Conservation (phyloP, 306 rosid genomes). For the Cercis canadensis region DNA sequence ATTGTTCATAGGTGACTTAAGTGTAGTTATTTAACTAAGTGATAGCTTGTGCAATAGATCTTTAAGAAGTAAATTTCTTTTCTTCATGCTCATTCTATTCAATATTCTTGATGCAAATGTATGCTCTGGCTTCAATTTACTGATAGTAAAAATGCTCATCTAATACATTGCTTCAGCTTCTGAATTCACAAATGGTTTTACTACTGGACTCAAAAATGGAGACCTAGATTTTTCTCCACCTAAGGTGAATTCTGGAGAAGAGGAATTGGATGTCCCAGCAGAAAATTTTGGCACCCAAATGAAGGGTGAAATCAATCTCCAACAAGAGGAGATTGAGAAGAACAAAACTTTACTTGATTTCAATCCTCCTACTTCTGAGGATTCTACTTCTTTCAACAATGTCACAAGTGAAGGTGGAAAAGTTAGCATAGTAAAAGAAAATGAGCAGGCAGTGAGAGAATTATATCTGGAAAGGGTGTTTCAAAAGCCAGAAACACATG, state of each 20-base stretch:
- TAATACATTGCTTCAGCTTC: neutral
- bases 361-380: slow-evolving; percentile 28
- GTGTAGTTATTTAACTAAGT: neutral
- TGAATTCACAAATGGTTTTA: slow-evolving; percentile 6
- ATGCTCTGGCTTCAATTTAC: neutral
- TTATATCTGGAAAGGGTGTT: slow-evolving; percentile 57
- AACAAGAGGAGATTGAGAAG: slow-evolving; percentile 14
- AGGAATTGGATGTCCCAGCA: neutral
- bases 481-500: slow-evolving; percentile 60
- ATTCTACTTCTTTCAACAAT: slow-evolving; percentile 27
- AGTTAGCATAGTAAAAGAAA: slow-evolving; percentile 35
- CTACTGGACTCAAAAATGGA: slow-evolving; percentile 28
- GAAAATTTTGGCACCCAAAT: neutral
- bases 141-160: neutral
- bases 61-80: neutral
- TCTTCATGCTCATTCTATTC: neutral
- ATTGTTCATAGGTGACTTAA: too few relatives aligned
- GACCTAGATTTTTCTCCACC: slow-evolving; percentile 19
- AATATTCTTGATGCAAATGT: neutral
- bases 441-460: slow-evolving; percentile 41
- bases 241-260: neutral
- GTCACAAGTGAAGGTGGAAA: slow-evolving; percentile 31
- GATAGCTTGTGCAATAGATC: neutral
- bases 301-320: slow-evolving; percentile 17
- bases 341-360: slow-evolving; percentile 28